Conservation (phyloP, 2,329 filamentous ascomycete genomes). For the Nemania sp. region DNA sequence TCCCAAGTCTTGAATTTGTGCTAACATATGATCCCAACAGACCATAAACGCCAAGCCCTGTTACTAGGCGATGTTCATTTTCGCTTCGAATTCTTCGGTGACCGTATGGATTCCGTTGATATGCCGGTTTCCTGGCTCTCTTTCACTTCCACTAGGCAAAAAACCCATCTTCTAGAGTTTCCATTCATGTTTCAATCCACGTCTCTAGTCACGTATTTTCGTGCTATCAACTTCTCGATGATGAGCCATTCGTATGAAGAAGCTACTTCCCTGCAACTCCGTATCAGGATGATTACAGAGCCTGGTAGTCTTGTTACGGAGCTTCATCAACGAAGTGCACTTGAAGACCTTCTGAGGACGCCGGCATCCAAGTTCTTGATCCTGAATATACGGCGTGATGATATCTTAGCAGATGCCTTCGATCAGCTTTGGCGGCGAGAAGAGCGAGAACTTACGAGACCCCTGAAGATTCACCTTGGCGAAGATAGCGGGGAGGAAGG, state of each 20-base stretch:
- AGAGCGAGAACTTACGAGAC: slow-evolving; percentile 77
- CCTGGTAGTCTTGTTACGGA: slow-evolving; percentile 59
- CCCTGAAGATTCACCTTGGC: slow-evolving; percentile 85
- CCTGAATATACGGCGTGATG: slow-evolving; percentile 67
- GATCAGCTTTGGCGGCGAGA: slow-evolving; percentile 90
- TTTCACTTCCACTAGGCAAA: slow-evolving; percentile 62
- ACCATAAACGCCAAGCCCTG: slow-evolving; percentile 64
- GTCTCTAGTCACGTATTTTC: slow-evolving; percentile 79
- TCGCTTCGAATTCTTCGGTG: slow-evolving; percentile 73
- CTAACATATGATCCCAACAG: slow-evolving; percentile 43
- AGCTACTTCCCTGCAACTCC: slow-evolving; percentile 59
- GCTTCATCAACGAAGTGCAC: slow-evolving; percentile 60
- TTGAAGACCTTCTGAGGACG: slow-evolving; percentile 66
- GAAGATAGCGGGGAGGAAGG: slow-evolving; percentile 84
- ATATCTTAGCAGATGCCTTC: slow-evolving; percentile 73
- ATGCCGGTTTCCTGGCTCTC: slow-evolving; percentile 74
- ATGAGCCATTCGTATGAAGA: slow-evolving; percentile 83
- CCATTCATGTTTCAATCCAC: slow-evolving; percentile 77
- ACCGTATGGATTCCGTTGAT: slow-evolving; percentile 73
- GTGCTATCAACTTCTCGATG: slow-evolving; percentile 80
- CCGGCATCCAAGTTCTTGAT: slow-evolving; percentile 73
- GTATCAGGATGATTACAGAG: slow-evolving; percentile 59
- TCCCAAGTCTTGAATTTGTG: slow-evolving; percentile 7
- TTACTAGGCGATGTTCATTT: slow-evolving; percentile 72
- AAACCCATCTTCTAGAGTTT: slow-evolving; percentile 75